Base-by-base conservation (phyloP, 176 grass and related monocot species). In the Zea luxurians region DNA sequence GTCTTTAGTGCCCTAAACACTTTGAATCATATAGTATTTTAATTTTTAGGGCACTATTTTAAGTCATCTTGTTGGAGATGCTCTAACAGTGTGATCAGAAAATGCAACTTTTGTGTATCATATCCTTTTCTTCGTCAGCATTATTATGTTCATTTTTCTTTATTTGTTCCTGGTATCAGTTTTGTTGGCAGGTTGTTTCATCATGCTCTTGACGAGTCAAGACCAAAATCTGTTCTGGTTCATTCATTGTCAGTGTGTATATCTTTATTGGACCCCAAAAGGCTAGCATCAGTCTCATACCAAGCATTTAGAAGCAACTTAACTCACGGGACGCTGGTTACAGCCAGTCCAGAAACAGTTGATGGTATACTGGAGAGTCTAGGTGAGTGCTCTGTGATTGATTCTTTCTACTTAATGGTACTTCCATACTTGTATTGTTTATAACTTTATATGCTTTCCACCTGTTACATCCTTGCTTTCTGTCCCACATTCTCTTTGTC, bases 251-350 rank as follows among this genome's bases (percentile, higher is more conserved):
- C 93, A 53, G 89, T 96, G 17, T 96, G 89, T 68, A 90, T 96
- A 87, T 92, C 89, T 27, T 85, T 96, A 71, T 77, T 92, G 81
- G 93, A 96, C 79, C 89, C 92, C 9, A 96, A 96, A 80, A 89
- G 89, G 85, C 76, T 92, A 62, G 84, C 86, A 55, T 87, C 89
- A 35, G 85, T 89, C 40, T 90, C 89, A 3, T 96, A 92, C 62
- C 86, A 96, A 73, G 87, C 82, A 61, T 96, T 89, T 83, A 80
- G 89, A 85, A 96, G 93, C 78, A 90, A 91, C 73, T 80, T 90
- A 38, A 91, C 79, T 66, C 93, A 96, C 15, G 92, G 84, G 35
- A 75, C 93, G 47, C 74, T 96, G 79, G 79, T 96, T 54, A 91
- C 84, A 66, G 89, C 87, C 46, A 87, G 82, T 82, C 84, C 89